phyloP scores from a whole-genome alignment of 2,329 filamentous ascomycete genomes.

The Seiridium unicorne region DNA sequence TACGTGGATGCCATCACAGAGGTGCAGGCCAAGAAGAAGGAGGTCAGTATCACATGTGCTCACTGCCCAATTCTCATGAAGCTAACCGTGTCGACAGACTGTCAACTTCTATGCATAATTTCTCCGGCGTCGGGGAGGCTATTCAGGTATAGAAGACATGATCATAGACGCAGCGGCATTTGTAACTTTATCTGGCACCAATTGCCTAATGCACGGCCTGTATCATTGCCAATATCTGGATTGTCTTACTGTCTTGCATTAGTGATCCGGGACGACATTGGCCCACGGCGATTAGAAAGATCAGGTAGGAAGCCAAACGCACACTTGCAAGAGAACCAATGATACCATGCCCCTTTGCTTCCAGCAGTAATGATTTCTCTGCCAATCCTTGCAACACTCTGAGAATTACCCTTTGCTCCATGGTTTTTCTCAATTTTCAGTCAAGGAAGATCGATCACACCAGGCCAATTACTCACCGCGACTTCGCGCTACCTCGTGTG shows the following conservation, averaged over 20 bases:
- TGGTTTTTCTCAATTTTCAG: constrained; percentile 7
- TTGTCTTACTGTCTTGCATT: too few relatives aligned
- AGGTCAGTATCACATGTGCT: constrained; percentile 46
- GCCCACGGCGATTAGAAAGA: background rate
- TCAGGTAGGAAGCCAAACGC: background rate
- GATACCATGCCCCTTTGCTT: too few relatives aligned
- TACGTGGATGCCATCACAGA: constrained; percentile 98
- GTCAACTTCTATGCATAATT: constrained; percentile 48
- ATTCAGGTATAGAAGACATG: constrained; percentile 16
- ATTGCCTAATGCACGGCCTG: background rate
- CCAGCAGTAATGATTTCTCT: background rate
- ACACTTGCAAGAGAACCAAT: background rate
- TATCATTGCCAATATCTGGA: too few relatives aligned
- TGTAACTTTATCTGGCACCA: constrained; percentile 20
- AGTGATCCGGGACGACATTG: too few relatives aligned
- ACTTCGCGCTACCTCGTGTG: background rate
- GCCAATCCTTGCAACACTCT: constrained; percentile 3
- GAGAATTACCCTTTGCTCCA: background rate
- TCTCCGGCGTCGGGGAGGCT: background rate
- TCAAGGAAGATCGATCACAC: constrained; percentile 4
- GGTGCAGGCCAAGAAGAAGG: constrained; percentile 95
- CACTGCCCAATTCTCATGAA: background rate
- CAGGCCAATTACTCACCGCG: constrained; percentile 5
- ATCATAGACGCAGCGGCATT: constrained; percentile 17
- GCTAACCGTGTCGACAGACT: constrained; percentile 39